These are phyloP conservation scores for Protomyces macrosporus DNA, from an alignment of 1,139 yeast genomes.

Conservation along the genomic window DNA sequence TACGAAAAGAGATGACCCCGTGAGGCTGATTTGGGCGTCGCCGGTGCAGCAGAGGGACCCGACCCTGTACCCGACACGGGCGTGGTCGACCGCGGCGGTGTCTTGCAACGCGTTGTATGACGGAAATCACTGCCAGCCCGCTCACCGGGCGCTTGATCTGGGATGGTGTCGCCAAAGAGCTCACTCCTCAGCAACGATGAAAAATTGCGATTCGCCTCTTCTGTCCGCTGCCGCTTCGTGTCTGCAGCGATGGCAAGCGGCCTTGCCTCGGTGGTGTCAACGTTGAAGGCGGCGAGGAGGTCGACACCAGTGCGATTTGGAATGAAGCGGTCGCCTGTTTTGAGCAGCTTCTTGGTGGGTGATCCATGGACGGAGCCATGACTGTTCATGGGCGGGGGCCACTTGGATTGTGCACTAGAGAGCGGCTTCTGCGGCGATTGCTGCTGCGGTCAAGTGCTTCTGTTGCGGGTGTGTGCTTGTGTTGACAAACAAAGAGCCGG, in stretches of 20 bases:
- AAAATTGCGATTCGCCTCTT: slow-evolving; percentile 82
- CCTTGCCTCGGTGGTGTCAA: slow-evolving; percentile 30
- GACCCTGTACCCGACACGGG: background rate
- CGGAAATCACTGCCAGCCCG: background rate
- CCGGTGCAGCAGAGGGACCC: slow-evolving; percentile 16
- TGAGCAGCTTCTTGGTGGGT: slow-evolving; percentile 27
- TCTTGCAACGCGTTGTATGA: slow-evolving; percentile 28
- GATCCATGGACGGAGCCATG: slow-evolving; percentile 1
- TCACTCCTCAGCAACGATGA: slow-evolving; percentile 83
- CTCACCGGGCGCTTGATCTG: slow-evolving; percentile 3
- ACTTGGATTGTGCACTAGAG: background rate
- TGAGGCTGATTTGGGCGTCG: slow-evolving; percentile 38
- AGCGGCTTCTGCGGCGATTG: background rate
- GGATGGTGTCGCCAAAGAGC: slow-evolving; percentile 56
- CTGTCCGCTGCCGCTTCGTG: slow-evolving; percentile 45
- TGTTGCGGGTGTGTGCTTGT: background rate
- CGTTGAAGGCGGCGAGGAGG: slow-evolving; percentile 76
- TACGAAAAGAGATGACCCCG: slow-evolving; percentile 65
- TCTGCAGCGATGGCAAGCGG: slow-evolving; percentile 48
- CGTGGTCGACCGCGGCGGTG: slow-evolving; percentile 29
- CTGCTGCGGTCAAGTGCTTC: background rate
- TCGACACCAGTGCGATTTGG: slow-evolving; percentile 84
- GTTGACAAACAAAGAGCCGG: background rate
- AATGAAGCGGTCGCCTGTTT: slow-evolving; percentile 71
- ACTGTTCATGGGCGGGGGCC: background rate